Evolutionary conservation across 352 stramenopile species (phyloP).

Genomic region (Phytopythium delawarense): DNA sequence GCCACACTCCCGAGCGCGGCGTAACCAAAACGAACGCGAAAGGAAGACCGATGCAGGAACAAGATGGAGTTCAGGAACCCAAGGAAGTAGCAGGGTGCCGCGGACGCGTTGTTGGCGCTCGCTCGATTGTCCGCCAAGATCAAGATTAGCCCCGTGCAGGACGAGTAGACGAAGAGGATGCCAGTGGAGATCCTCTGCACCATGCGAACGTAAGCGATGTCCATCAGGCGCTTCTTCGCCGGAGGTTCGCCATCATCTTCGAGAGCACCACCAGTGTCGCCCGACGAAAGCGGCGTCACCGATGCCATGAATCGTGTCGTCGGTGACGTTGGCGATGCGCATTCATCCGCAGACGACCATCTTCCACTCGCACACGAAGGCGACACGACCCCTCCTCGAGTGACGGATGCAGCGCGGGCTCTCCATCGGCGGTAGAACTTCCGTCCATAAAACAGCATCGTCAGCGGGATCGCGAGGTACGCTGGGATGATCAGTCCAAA

Average conservation of each 20-base stretch:
- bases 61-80: slow-evolving; percentile 41
- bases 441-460: slow-evolving; percentile 22
- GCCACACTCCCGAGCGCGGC: slow-evolving; percentile 21
- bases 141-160: slow-evolving; percentile 33
- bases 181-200: slow-evolving; percentile 23
- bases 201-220: slow-evolving; percentile 27
- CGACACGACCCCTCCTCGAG: slow-evolving; percentile 16
- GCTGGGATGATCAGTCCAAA: slow-evolving; percentile 35
- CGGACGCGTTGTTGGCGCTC: slow-evolving; percentile 18
- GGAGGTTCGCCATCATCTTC: background rate
- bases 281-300: background rate
- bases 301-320: background rate
- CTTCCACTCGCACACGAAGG: background rate
- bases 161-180: slow-evolving; percentile 29
- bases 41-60: slow-evolving; percentile 36
- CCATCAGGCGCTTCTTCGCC: background rate
- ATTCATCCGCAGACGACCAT: slow-evolving; percentile 1
- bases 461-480: slow-evolving; percentile 17
- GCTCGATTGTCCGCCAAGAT: slow-evolving; percentile 25
- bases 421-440: slow-evolving; percentile 29
- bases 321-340: background rate
- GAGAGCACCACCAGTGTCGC: background rate
- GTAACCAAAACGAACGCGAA: slow-evolving; percentile 38
- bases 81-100: slow-evolving; percentile 36
- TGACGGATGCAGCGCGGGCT: slow-evolving; percentile 12